Percentiles rank a stretch among this genome's conserved stretches.
Evolutionary conservation across 2,329 filamentous ascomycete genomes (phyloP).

Genomic region (Lizonia empirigonia): DNA sequence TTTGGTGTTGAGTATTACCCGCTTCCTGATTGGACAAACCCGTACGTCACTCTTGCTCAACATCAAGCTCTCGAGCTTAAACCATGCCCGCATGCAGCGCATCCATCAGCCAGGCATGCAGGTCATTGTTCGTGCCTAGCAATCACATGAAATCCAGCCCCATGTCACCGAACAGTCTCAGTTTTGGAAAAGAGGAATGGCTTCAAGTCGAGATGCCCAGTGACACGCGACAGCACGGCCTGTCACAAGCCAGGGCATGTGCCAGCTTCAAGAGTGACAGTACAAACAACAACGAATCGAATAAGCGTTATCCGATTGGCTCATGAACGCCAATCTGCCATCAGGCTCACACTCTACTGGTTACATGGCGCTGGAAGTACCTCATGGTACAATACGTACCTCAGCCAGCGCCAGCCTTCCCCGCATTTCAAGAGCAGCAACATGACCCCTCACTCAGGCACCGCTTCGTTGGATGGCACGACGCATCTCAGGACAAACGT

Average conservation of each 20-base stretch:
- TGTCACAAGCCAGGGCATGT: constrained; percentile 11
- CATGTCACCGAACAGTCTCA: constrained; percentile 6
- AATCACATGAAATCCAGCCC: not conserved
- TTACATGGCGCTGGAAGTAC: constrained; percentile 10
- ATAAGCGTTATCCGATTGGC: constrained; percentile 26
- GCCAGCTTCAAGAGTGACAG: constrained; percentile 6
- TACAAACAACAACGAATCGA: not conserved
- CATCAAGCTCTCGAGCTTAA: constrained; percentile 3
- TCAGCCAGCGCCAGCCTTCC: constrained; percentile 23
- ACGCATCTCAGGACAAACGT: constrained; percentile 12
- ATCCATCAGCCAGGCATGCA: not conserved
- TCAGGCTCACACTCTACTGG: constrained; percentile 18
- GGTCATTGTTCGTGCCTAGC: constrained; percentile 9
- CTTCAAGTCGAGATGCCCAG: constrained; percentile 8
- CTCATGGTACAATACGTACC: constrained; percentile 12
- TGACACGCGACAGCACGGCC: constrained; percentile 13
- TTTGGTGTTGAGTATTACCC: constrained; percentile 9
- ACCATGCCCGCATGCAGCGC: constrained; percentile 1
- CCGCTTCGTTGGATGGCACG: constrained; percentile 23
- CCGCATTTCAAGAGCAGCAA: constrained; percentile 32
- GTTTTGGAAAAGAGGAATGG: not conserved
- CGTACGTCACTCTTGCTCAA: constrained; percentile 9
- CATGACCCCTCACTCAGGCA: constrained; percentile 34
- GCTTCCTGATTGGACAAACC: not conserved
- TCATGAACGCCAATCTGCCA: constrained; percentile 9